phyloP scores from a whole-genome alignment of 352 stramenopile genomes.

The Pythium utonaiense region DNA sequence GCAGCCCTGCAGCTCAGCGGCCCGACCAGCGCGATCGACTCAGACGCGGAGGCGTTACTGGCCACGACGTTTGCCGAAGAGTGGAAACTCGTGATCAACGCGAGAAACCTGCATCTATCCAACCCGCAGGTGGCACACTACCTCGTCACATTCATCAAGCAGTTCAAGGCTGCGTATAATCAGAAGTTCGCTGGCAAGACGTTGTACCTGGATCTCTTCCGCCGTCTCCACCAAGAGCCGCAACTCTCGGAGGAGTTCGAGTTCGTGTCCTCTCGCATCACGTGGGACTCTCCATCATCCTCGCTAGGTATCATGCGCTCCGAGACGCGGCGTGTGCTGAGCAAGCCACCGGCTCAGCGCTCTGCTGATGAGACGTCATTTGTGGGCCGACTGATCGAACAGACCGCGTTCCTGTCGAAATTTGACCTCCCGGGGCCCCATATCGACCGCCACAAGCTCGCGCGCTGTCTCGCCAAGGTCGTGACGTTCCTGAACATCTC shows the following conservation, averaged over 20 bases:
- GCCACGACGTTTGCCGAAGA: slow-evolving; percentile 67
- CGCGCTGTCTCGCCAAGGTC: slow-evolving; percentile 42
- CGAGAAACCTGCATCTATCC: slow-evolving; percentile 53
- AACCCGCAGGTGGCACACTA: slow-evolving; percentile 66
- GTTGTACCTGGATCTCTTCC: slow-evolving; percentile 66
- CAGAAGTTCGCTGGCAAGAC: slow-evolving; percentile 77
- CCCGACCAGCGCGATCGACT: slow-evolving; percentile 28
- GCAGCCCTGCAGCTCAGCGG: slow-evolving; percentile 35
- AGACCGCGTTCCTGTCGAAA: slow-evolving; percentile 57
- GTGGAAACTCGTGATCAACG: slow-evolving; percentile 61
- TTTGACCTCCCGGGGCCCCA: slow-evolving; percentile 48
- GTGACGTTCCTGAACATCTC: slow-evolving; percentile 50
- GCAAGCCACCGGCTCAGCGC: slow-evolving; percentile 29
- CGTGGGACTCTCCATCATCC: slow-evolving; percentile 50
- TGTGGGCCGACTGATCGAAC: slow-evolving; percentile 54
- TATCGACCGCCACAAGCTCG: slow-evolving; percentile 48
- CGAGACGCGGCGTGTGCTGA: slow-evolving; percentile 62
- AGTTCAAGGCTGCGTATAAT: slow-evolving; percentile 74
- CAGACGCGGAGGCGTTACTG: slow-evolving; percentile 49
- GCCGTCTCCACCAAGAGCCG: slow-evolving; percentile 57
- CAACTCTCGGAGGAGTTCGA: slow-evolving; percentile 48
- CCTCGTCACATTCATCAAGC: slow-evolving; percentile 70
- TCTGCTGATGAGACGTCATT: slow-evolving; percentile 47
- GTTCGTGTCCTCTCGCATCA: slow-evolving; percentile 47
- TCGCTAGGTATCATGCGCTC: slow-evolving; percentile 66